These are phyloP conservation scores for Tetradesmus lagerheimii DNA, from an alignment of 139 green algal species.

Conservation along the genomic window DNA sequence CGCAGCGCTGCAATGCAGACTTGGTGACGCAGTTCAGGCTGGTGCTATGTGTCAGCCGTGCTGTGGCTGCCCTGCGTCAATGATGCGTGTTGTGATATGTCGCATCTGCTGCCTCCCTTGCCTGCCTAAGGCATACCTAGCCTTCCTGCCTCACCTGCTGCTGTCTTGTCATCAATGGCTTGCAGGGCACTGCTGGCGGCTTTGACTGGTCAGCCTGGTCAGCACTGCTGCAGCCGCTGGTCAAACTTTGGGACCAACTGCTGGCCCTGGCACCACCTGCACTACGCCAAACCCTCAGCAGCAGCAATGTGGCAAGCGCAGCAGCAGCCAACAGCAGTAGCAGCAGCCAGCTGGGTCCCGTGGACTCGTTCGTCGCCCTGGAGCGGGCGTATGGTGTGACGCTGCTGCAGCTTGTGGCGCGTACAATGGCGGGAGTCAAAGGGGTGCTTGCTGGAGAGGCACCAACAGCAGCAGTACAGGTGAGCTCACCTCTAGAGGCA, in stretches of 20 bases:
- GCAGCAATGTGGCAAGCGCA: not conserved
- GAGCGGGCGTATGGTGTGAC: conserved; percentile 57
- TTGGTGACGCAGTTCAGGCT: no score
- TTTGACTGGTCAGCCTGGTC: not conserved
- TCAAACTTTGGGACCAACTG: conserved; percentile 45
- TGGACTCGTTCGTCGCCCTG: conserved; percentile 74
- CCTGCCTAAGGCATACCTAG: no score
- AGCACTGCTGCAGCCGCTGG: conserved; percentile 7
- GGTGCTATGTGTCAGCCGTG: no score
- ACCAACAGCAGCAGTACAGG: conserved; percentile 56
- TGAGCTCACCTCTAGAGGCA: conserved; percentile 13
- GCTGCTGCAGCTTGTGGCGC: conserved; percentile 59
- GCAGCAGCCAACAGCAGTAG: conserved; percentile 17
- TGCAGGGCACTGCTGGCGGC: not conserved
- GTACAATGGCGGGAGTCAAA: conserved; percentile 54
- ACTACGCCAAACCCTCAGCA: not conserved
- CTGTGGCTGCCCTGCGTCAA: no score
- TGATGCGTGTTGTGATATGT: no score
- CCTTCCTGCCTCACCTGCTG: not conserved
- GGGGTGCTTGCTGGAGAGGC: conserved; percentile 60
- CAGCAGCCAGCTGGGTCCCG: conserved; percentile 35
- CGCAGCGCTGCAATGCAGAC: no score
- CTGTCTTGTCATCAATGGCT: not conserved
- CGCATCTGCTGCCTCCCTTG: no score
- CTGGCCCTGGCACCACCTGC: not conserved